Evolutionary conservation across 805 yeast genomes (phyloP).

Genomic region (Candida ponderosae): DNA sequence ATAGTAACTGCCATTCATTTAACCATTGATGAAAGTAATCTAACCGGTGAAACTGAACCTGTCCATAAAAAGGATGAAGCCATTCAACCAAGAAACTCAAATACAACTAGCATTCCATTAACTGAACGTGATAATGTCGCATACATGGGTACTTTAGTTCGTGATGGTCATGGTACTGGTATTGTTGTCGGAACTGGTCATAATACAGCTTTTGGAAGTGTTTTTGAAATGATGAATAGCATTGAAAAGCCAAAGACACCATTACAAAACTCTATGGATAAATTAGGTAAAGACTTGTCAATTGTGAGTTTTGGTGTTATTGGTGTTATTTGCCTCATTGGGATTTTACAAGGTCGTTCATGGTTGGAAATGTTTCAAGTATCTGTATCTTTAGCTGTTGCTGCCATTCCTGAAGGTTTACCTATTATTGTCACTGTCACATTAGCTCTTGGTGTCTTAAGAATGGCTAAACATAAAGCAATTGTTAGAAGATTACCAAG

Average conservation of each 20-base stretch:
- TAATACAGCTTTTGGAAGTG: conserved; percentile 89
- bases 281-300: conserved; percentile 86
- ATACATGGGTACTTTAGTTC: conserved; percentile 94
- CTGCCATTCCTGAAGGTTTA: conserved; percentile 98
- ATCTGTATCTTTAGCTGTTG: conserved; percentile 95
- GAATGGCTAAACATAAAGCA: conserved; percentile 94
- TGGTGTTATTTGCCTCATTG: conserved; percentile 86
- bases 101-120: conserved; percentile 40
- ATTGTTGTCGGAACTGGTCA: conserved; percentile 86
- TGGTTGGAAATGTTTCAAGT: conserved; percentile 99
- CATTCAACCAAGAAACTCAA: conserved; percentile 23
- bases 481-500: conserved; percentile 91
- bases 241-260: conserved; percentile 99
- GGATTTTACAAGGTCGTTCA: conserved; percentile 83
- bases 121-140: conserved; percentile 75
- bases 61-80: conserved; percentile 56
- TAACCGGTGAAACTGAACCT: conserved; percentile 93
- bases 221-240: conserved; percentile 89
- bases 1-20: conserved; percentile 72
- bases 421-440: conserved; percentile 98
- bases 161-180: conserved; percentile 94
- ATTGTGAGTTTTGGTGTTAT: conserved; percentile 78
- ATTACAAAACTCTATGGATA: conserved; percentile 90
- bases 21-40: conserved; percentile 84
- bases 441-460: conserved; percentile 86